Base-by-base conservation (phyloP, 2,329 filamentous ascomycete species). In the Exophiala phaeomuriformis region DNA sequence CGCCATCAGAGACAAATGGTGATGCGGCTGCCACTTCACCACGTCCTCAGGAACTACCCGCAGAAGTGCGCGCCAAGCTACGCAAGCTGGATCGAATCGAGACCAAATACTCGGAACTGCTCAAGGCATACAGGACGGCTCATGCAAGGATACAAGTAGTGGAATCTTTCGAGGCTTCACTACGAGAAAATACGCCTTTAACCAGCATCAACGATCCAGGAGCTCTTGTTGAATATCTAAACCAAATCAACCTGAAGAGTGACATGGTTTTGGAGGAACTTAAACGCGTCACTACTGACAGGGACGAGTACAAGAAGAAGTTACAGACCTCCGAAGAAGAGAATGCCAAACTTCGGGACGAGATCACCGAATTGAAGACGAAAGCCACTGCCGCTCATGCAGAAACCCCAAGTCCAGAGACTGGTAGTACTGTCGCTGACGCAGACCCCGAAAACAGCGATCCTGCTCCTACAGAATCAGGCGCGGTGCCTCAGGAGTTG, bases 231-330 rank as follows among this genome's bases (percentile, higher is more conserved):
- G 91, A 97, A 69, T 98, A 96, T 65, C 77, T 98, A 30, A 89
- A 85, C 62, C 89, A 96, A 69, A 72, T 95, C 39, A 91, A 84
- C 57, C 70, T 90, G 49, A 91, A 94, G 66, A 84, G 85, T 40
- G 88, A 95, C 64, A 94, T 98, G 87, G 84, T 95, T 2, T 84
- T 94, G 80, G 86, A 95, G 43, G 93, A 98, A 70, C 76, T 96
- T 52, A 96, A 94, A 72, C 79, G 89, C 8, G 83, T 97, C 0
- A 86, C 89, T 0, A 79, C 80, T 2, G 90, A 97, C 66, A 85
- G 86, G 55, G 88, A 95, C 56, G 81, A 83, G 10, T 76, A 86
- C 56, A 91, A 89, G 68, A 86, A 85, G 70, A 89, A 87, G 67
- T 73, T 83, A 1, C 81, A 86, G n/a, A 81, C 84, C 46, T 75